Conservation (phyloP, 1,139 yeast genomes). For the Torulaspora pretoriensis region DNA sequence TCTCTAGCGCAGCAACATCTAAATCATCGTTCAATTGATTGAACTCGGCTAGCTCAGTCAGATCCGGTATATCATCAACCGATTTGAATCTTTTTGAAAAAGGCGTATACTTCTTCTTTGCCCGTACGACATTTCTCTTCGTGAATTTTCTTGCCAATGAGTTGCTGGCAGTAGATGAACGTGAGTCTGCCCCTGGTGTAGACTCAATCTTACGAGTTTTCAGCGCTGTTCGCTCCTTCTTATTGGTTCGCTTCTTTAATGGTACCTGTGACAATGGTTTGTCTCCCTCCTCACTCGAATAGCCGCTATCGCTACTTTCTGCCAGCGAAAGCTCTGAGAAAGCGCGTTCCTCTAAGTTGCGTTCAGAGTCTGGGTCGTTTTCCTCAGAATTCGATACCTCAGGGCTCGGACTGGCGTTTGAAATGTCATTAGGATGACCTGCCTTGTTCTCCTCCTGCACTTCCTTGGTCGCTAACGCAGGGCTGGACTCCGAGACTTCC, state of each 20-base stretch:
- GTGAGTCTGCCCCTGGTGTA: conserved; percentile 8
- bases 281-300: not conserved
- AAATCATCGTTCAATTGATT: conserved; percentile 26
- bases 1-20: conserved; percentile 29
- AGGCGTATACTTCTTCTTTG: conserved; percentile 36
- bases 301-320: conserved; percentile 1
- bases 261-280: not conserved
- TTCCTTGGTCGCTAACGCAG: conserved; percentile 5
- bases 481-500: conserved; percentile 8
- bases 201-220: conserved; percentile 9
- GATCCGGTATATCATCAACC: conserved; percentile 33
- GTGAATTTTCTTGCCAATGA: conserved; percentile 27
- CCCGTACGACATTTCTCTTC: conserved; percentile 34
- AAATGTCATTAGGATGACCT: not conserved
- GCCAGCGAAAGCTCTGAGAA: conserved; percentile 3
- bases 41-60: conserved; percentile 29
- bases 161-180: conserved; percentile 6
- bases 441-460: conserved; percentile 8
- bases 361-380: conserved; percentile 5
- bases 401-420: not conserved
- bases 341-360: not conserved
- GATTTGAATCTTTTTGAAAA: conserved; percentile 34
- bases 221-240: not conserved
- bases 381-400: not conserved
- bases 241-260: not conserved